Percentiles rank a stretch among this genome's conserved stretches.
Evolutionary conservation across 2,329 filamentous ascomycete genomes (phyloP).

Genomic region (Sordariomycetes sp.): DNA sequence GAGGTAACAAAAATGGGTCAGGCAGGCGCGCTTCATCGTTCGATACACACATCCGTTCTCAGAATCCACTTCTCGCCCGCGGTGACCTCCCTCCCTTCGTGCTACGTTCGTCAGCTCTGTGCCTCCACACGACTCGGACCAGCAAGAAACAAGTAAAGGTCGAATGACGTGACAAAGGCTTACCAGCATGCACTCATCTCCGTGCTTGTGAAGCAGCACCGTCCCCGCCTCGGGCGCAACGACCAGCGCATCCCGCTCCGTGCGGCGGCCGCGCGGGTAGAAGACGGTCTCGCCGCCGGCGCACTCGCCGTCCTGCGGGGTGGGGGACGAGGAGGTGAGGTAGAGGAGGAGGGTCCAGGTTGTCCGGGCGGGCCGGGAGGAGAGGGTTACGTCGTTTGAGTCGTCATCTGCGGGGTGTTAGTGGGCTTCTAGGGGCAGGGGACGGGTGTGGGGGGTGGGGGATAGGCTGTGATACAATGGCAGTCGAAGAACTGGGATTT

Average conservation of each 20-base stretch:
- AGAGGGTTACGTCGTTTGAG: conserved; percentile 59
- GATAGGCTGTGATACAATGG: conserved; percentile 70
- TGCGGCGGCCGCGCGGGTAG: conserved; percentile 57
- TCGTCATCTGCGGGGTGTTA: conserved; percentile 61
- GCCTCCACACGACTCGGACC: background rate
- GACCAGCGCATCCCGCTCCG: conserved; percentile 53
- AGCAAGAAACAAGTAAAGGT: background rate
- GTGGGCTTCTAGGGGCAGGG: background rate
- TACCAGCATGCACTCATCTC: conserved; percentile 73
- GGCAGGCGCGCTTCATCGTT: conserved; percentile 21
- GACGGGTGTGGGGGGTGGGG: background rate
- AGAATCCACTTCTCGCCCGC: conserved; percentile 87
- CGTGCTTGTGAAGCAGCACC: conserved; percentile 79
- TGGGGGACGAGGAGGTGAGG: conserved; percentile 52
- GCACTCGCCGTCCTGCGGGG: conserved; percentile 48
- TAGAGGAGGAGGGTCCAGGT: conserved; percentile 91
- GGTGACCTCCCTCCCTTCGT: conserved; percentile 72
- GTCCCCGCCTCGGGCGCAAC: conserved; percentile 75
- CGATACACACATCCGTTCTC: conserved; percentile 69
- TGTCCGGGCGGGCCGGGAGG: conserved; percentile 46
- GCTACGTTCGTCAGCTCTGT: conserved; percentile 28
- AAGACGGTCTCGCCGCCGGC: conserved; percentile 85
- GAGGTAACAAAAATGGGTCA: background rate
- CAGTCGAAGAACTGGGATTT: conserved; percentile 85
- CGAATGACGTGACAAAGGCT: conserved; percentile 15